Evolutionary conservation across 441 rosid species (phyloP), one percentile per base, ranked within the genome.

Genomic region (Metrosideros polymorpha): DNA sequence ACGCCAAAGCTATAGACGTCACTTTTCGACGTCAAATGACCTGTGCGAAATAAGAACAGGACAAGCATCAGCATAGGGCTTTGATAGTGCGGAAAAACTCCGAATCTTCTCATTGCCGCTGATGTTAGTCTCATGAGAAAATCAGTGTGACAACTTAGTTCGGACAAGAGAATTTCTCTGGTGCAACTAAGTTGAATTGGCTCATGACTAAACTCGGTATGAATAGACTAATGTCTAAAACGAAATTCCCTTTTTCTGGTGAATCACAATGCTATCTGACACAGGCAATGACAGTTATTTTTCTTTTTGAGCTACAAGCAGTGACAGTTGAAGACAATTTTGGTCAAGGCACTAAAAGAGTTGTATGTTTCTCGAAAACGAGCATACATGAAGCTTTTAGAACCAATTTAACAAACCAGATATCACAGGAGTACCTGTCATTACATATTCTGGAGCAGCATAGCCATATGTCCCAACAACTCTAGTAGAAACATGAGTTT

Each of bases 381-480:
- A 27, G 25, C 49, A 19, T 59, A 24, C 32, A 3, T 59, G 22
- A 59, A 45, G 25, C 49, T 59, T 45, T 45, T 24, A 29, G 42
- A 57, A 55, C 55, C 30, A n/a, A 61, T n/a, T 45, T 8, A 4
- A 85, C 50, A 39, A 49, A 88, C 84, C 35, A 56, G 56, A 66
- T 82, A 30, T 25, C 30, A 82, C 35, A 45, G 55, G 39, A 79
- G 47, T 86, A 91, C 94, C 94, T 85, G 93, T 92, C 94, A 90
- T 92, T 63, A 92, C 93, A 83, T 92, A 92, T 86, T 92, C 93
- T 6, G 93, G 94, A 86, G 93, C 93, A 3, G 93, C 94, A 86
- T 92, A 92, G 85, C 94, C 94, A 83, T 92, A 92, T 2, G 94
- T 92, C 77, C 94, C 92, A 42, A 92, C 92, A 47, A 92, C 94